phyloP scores from a whole-genome alignment of 768 basidiomycete species.

The Dictyophora rubrovolvata region DNA sequence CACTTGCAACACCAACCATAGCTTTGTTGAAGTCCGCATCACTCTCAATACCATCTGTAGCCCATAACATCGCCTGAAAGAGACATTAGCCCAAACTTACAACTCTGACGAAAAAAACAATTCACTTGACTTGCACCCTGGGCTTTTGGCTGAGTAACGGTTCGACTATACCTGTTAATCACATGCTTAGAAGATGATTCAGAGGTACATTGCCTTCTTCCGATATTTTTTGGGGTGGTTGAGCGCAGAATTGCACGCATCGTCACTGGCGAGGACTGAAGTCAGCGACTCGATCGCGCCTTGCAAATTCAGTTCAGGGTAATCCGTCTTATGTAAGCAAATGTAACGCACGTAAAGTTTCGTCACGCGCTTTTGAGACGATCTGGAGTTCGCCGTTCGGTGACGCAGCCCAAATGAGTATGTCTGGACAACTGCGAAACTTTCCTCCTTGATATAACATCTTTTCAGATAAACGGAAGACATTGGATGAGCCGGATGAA shows the following conservation, averaged over 20 bases:
- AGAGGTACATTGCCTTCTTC: neutral
- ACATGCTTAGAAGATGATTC: conserved; percentile 7
- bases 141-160: conserved; percentile 83
- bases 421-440: neutral
- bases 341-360: too few species aligned
- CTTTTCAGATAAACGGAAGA: neutral
- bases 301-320: neutral
- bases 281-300: conserved; percentile 3
- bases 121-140: conserved; percentile 89
- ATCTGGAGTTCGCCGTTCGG: too few species aligned
- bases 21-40: conserved; percentile 88
- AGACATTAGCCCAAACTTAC: neutral
- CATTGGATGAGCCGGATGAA: neutral
- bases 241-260: neutral
- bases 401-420: too few species aligned
- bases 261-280: neutral
- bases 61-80: conserved; percentile 90
- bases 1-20: conserved; percentile 95
- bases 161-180: conserved; percentile 60
- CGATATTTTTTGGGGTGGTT: neutral
- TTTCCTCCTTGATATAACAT: neutral
- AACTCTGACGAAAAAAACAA: neutral
- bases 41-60: conserved; percentile 79
- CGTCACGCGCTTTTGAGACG: too few species aligned
- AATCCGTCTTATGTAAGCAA: too few species aligned